Evolutionary conservation across 257 asterid species (phyloP), one percentile per base, ranked within the genome.

Genomic region (Solanum etuberosum): DNA sequence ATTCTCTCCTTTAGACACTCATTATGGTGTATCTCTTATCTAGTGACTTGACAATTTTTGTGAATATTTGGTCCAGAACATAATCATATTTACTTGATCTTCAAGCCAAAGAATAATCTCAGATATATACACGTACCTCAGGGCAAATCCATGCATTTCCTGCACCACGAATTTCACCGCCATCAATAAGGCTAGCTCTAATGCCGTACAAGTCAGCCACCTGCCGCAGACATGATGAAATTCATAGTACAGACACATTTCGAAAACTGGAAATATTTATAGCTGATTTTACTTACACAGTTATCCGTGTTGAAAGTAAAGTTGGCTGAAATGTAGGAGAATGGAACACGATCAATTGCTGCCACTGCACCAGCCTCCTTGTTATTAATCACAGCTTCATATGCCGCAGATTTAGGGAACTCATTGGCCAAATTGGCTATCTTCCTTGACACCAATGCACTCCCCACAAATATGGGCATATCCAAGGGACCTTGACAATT

Each of bases 141-240:
- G 99, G 99, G 87, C 99, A 97, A 85, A 97, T 97, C 99, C 99
- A 97, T n/a, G 99, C 98, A 92, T 97, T 97, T 78, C 99, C 99
- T 8, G 99, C 99, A 86, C 99, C 99, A 27, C 99, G 99, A 90
- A 97, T 96, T 92, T 97, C 99, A 90, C 99, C 99, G 74, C 99
- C 99, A 93, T 97, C 99, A 89, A 96, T 96, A 86, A 97, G 99
- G 89, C 96, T 95, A 77, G 98, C 99, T 90, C 99, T 93, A 92
- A 97, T 97, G 86, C 99, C 99, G 89, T 97, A 97, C 92, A 97
- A 93, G 91, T 97, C 99, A 86, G 99, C 99, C 86, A 97, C 99
- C 99, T 97, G 91, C 71, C 90, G 83, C 59, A 63, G 27, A 54
- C 88, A 63, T 72, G 88, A 42, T 51, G 34, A 63, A 40, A 34